A percentile compares a stretch with the other conserved stretches of the same genome.
Evolutionary conservation across 2,329 filamentous ascomycete species (phyloP).

Genomic region (Kalmusia sp.): DNA sequence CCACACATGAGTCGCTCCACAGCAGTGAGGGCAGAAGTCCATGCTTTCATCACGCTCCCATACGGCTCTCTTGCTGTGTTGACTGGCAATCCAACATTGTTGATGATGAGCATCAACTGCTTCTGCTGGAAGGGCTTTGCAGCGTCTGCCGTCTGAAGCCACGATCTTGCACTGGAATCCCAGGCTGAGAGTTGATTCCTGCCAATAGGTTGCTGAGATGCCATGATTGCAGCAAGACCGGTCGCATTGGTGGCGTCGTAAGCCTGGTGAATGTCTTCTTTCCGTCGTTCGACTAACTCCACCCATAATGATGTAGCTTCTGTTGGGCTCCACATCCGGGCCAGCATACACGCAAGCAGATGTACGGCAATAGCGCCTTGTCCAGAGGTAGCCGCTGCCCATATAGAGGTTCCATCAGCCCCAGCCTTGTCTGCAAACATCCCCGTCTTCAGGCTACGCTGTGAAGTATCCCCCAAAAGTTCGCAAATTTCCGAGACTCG

Average conservation of each 20-base stretch:
- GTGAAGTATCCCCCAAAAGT: not conserved
- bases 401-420: constrained; percentile 23
- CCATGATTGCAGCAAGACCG: not conserved
- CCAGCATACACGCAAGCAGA: constrained; percentile 49
- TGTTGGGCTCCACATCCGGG: constrained; percentile 32
- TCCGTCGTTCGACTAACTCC: constrained; percentile 35
- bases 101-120: constrained; percentile 18
- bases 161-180: constrained; percentile 22
- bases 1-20: constrained; percentile 22
- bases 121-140: constrained; percentile 7
- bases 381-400: constrained; percentile 35
- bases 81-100: constrained; percentile 15
- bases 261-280: constrained; percentile 5
- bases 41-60: constrained; percentile 18
- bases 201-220: constrained; percentile 7
- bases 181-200: constrained; percentile 17
- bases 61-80: not conserved
- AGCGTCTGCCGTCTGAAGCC: constrained; percentile 19
- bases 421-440: constrained; percentile 18
- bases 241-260: not conserved
- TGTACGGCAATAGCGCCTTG: constrained; percentile 36
- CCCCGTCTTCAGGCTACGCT: not conserved
- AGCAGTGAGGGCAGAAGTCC: constrained; percentile 13
- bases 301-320: constrained; percentile 46
- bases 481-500: constrained; percentile 18